A percentile compares a stretch with the other conserved stretches of the same genome.
These are phyloP conservation scores for Ophiocordyceps camponoti-rufipedis DNA, from an alignment of 2,329 filamentous ascomycete genomes.

Conservation along the genomic window DNA sequence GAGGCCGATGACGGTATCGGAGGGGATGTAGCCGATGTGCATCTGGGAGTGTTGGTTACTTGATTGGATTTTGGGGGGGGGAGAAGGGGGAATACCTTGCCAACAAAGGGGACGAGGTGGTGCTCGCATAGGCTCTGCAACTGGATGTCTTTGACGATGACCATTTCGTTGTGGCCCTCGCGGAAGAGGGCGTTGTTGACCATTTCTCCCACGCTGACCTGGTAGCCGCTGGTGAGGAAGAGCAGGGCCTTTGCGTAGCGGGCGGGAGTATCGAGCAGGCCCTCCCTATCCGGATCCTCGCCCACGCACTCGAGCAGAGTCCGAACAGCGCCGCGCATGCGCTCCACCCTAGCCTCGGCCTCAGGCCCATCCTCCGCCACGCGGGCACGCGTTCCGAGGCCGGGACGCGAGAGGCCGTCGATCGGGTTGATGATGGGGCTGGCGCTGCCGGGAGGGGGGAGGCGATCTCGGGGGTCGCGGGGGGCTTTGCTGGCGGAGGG, in stretches of 20 bases:
- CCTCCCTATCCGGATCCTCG: constrained; percentile 48
- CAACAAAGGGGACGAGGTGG: constrained; percentile 88
- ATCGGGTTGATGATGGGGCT: constrained; percentile 36
- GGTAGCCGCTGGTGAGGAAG: constrained; percentile 91
- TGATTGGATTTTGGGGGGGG: not conserved
- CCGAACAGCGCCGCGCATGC: constrained; percentile 42
- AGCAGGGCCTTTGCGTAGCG: constrained; percentile 92
- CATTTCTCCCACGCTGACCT: constrained; percentile 80
- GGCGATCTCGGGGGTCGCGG: not conserved
- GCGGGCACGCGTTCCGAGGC: constrained; percentile 44
- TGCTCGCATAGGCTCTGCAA: constrained; percentile 92
- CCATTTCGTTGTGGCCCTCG: constrained; percentile 91
- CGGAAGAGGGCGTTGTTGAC: constrained; percentile 92
- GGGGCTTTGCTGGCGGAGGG: not conserved
- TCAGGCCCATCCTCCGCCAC: constrained; percentile 31
- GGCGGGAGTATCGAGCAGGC: constrained; percentile 51
- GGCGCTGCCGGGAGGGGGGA: not conserved
- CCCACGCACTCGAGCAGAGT: constrained; percentile 52
- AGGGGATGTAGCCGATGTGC: constrained; percentile 97
- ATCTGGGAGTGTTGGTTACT: constrained; percentile 39
- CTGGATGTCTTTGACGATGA: constrained; percentile 96
- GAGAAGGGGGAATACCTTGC: constrained; percentile 43
- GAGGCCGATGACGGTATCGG: constrained; percentile 78
- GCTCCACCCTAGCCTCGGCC: constrained; percentile 31
- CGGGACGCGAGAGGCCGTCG: constrained; percentile 15